These are phyloP conservation scores for Colletotrichum sp. DNA, from an alignment of 2,329 filamentous ascomycete genomes.

Conservation along the genomic window DNA sequence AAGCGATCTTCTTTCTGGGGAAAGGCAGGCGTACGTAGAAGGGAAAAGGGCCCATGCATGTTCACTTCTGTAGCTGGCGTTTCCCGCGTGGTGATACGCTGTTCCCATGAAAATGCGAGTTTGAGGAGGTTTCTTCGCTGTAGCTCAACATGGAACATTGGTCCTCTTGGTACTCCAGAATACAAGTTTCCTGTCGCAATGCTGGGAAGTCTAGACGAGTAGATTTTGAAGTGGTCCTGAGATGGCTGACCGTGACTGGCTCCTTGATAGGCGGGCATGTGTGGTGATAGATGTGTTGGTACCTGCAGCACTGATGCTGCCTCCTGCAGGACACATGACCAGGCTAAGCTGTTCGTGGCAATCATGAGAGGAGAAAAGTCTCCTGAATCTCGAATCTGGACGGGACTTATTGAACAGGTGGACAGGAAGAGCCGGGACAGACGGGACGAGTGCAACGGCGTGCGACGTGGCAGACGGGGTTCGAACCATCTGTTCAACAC, in stretches of 20 bases:
- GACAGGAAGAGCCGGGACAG: neutral
- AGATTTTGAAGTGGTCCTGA: neutral
- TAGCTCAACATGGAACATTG: neutral
- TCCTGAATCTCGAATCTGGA: neutral
- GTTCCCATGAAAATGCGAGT: neutral
- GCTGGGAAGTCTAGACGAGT: neutral
- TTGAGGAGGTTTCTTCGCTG: neutral
- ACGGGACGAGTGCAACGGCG: neutral
- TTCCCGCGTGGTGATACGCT: neutral
- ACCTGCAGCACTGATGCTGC: slow-evolving; percentile 7
- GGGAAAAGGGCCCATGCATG: neutral
- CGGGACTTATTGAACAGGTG: neutral
- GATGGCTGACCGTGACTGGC: neutral
- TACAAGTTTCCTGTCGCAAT: neutral
- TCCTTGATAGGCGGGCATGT: neutral
- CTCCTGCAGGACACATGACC: slow-evolving; percentile 18
- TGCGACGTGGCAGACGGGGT: slow-evolving; percentile 10
- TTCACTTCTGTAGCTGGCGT: neutral
- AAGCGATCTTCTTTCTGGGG: slow-evolving; percentile 1
- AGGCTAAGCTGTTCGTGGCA: neutral
- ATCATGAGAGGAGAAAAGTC: neutral
- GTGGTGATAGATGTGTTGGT: neutral
- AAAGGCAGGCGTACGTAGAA: neutral
- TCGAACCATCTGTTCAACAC: neutral
- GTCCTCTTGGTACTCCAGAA: neutral